These are phyloP conservation scores for Physcomitrium patens DNA, from an alignment of 225 moss, liverwort and hornwort species.

Conservation along the genomic window DNA sequence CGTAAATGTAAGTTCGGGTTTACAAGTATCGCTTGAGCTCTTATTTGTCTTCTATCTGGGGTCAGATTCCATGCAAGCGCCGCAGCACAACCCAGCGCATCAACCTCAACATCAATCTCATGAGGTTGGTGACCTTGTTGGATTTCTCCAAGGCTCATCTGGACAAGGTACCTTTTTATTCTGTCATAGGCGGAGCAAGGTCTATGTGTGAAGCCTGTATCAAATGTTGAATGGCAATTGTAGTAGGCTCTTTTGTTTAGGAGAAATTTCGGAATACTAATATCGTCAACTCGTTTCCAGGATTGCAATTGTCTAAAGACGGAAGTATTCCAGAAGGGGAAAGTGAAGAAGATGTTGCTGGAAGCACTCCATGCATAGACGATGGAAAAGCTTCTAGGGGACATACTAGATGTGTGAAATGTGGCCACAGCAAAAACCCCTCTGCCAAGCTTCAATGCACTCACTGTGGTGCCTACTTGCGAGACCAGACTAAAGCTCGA, in stretches of 20 bases:
- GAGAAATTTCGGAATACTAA: not conserved
- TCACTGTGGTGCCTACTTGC: slow-evolving; percentile 68
- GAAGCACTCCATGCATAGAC: slow-evolving; percentile 65
- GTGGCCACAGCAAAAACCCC: slow-evolving; percentile 67
- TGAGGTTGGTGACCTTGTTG: slow-evolving; percentile 63
- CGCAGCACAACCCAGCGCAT: slow-evolving; percentile 47
- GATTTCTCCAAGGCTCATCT: slow-evolving; percentile 52
- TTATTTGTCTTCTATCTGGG: slow-evolving; percentile 11
- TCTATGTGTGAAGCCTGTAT: not conserved
- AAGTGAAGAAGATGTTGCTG: slow-evolving; percentile 64
- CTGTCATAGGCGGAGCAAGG: not conserved
- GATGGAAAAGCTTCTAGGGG: slow-evolving; percentile 68
- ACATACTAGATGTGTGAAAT: slow-evolving; percentile 67
- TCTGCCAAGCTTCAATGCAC: slow-evolving; percentile 67
- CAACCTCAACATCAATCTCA: slow-evolving; percentile 30
- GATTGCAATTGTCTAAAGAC: slow-evolving; percentile 54
- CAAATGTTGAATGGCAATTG: not conserved
- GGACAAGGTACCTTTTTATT: slow-evolving; percentile 49
- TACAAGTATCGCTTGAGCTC: slow-evolving; percentile 10
- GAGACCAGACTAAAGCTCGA: slow-evolving; percentile 72
- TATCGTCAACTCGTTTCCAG: slow-evolving; percentile 25
- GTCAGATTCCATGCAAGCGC: slow-evolving; percentile 47
- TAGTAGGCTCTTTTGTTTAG: not conserved
- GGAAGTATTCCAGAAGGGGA: slow-evolving; percentile 55
- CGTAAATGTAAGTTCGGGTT: not conserved